A percentile compares a stretch with the other conserved stretches of the same genome.
Conservation (phyloP, 345 rosid genomes). For the Populus deltoides region DNA sequence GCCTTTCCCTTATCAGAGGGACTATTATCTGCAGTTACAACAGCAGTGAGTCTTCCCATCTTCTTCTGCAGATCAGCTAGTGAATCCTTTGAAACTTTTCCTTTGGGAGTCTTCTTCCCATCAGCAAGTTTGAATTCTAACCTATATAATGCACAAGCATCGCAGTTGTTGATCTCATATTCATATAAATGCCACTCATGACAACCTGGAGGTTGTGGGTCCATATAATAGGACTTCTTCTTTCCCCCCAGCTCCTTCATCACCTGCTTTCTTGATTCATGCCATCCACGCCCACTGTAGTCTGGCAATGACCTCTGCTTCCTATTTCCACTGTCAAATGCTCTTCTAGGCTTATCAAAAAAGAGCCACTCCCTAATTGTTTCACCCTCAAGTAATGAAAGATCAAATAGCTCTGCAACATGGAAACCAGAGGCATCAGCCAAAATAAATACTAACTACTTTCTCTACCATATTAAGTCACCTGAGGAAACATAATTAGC, state of each 20-base stretch:
- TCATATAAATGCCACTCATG: conserved; percentile 85
- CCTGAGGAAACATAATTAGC: not conserved
- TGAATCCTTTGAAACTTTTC: conserved; percentile 53
- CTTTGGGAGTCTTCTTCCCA: conserved; percentile 68
- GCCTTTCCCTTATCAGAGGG: conserved; percentile 37
- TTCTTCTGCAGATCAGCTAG: conserved; percentile 72
- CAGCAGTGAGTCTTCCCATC: conserved; percentile 78
- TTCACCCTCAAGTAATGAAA: conserved; percentile 62
- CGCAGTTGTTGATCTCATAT: conserved; percentile 52
- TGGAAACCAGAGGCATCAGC: conserved; percentile 12
- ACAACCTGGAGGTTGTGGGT: conserved; percentile 72
- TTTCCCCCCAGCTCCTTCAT: conserved; percentile 77
- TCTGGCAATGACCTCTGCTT: conserved; percentile 94
- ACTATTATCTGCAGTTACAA: conserved; percentile 43
- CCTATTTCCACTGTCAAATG: conserved; percentile 83
- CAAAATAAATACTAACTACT: not conserved
- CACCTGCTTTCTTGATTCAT: conserved; percentile 82
- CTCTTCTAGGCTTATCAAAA: conserved; percentile 85
- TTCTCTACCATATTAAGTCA: not conserved
- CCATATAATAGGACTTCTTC: conserved; percentile 91
- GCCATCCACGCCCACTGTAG: conserved; percentile 86
- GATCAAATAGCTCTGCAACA: conserved; percentile 68
- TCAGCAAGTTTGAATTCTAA: conserved; percentile 56
- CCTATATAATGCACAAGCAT: conserved; percentile 60
- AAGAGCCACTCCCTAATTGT: conserved; percentile 81